These are phyloP conservation scores for Leishmania aethiopica DNA, from an alignment of 208 protist species.

Conservation along the genomic window DNA sequence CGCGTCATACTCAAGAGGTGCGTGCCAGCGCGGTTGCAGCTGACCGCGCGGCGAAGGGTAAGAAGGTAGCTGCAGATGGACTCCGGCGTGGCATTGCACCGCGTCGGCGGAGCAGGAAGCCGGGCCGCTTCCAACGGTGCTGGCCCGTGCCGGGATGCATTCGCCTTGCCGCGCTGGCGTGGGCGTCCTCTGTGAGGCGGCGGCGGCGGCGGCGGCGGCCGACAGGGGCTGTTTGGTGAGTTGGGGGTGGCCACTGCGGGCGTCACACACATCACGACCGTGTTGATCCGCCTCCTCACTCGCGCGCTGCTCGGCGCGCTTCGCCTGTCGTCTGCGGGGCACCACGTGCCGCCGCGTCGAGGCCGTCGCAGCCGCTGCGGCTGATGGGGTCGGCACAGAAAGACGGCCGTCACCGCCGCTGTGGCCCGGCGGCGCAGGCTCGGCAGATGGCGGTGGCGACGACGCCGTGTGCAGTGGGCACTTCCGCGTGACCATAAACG, in stretches of 20 bases:
- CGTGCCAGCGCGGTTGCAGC: not conserved
- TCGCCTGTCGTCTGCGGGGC: not conserved
- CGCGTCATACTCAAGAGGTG: not conserved
- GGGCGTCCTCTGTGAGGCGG: not conserved
- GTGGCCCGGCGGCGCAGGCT: not conserved
- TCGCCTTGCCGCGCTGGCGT: not conserved
- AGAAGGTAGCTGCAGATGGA: slow-evolving; percentile 13
- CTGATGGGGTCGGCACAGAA: not conserved
- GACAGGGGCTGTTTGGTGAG: not conserved
- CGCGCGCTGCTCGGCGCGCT: not conserved
- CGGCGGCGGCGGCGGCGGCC: not conserved
- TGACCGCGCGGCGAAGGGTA: not conserved
- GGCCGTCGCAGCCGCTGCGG: not conserved
- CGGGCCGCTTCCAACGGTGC: not conserved
- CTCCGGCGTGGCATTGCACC: not conserved
- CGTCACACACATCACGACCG: not conserved
- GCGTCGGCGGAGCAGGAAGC: slow-evolving; percentile 1
- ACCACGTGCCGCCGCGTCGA: not conserved
- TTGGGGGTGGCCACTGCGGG: not conserved
- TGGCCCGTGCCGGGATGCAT: no score
- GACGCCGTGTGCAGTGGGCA: not conserved
- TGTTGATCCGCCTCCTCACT: no score
- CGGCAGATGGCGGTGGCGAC: not conserved
- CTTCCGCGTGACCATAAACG: not conserved
- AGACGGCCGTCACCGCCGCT: not conserved